A percentile compares a stretch with the other conserved stretches of the same genome.
phyloP scores from a whole-genome alignment of 495 filamentous ascomycete genomes.

The Aspergillus conjunctus region DNA sequence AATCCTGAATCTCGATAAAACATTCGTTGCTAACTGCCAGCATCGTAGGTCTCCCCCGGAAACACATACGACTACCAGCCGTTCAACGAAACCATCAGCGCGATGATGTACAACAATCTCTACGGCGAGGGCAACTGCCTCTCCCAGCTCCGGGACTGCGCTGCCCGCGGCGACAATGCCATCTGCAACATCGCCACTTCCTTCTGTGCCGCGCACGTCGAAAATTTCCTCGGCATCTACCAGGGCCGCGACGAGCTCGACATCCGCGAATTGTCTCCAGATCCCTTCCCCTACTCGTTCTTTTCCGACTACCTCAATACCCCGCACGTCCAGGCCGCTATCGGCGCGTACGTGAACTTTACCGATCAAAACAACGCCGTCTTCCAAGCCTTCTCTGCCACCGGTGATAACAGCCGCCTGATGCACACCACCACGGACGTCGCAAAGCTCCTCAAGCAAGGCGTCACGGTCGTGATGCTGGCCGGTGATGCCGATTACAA shows the following conservation, averaged over 20 bases:
- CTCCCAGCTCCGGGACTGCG: conserved; percentile 54
- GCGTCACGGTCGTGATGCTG: conserved; percentile 57
- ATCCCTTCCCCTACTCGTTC: conserved; percentile 63
- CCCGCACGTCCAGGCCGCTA: conserved; percentile 55
- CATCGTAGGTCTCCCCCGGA: conserved; percentile 38
- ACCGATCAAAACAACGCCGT: conserved; percentile 51
- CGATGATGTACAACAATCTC: conserved; percentile 59
- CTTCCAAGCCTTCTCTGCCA: conserved; percentile 50
- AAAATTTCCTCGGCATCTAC: conserved; percentile 54
- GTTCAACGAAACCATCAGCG: conserved; percentile 48
- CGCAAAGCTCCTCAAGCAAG: conserved; percentile 49
- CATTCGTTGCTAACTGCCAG: not conserved
- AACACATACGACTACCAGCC: conserved; percentile 63
- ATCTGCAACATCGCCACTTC: conserved; percentile 53
- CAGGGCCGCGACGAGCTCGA: conserved; percentile 62
- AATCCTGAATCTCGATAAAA: not conserved
- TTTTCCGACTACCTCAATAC: conserved; percentile 63
- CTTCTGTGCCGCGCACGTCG: conserved; percentile 59
- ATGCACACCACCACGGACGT: conserved; percentile 53
- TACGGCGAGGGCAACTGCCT: conserved; percentile 65
- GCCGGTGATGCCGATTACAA: conserved; percentile 67
- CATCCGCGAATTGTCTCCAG: conserved; percentile 55
- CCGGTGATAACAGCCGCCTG: conserved; percentile 60
- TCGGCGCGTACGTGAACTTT: conserved; percentile 62
- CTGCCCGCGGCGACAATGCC: conserved; percentile 43